Evolutionary conservation across 1,284 basidiomycete species (phyloP), one percentile per base, ranked within the genome.

Genomic region (Chiua sp.): DNA sequence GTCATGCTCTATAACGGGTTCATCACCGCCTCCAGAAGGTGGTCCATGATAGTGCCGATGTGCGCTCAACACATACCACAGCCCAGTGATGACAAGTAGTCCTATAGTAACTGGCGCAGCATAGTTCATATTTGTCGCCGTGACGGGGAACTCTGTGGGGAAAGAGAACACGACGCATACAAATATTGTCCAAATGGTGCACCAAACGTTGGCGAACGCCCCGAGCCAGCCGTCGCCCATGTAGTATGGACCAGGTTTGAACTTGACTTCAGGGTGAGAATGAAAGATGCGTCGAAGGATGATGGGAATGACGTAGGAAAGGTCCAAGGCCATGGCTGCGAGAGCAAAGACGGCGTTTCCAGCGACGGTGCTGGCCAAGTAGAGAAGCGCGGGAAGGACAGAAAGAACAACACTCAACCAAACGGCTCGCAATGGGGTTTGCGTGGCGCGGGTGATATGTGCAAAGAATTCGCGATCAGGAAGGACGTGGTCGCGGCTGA

Each of bases 221-320:
- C 90, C 92, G 23, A 94, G 72, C 60, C 80, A 66, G 0, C 92
- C 92, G 55, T 86, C 79, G 26, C 93, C 93, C 81, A 95, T 87
- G 72, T 87, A 91, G 78, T 94, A 96, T 22, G 94, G 94, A n/a
- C 94, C 94, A 1, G 93, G 93, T 72, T 88, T 88, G 81, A 93
- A 95, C 66, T 79, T 79, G 42, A 96, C 90, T 54, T 96, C 94
- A 0, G 94, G 93, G 70, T 96, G 94, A 63, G 90, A 82, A 59
- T 83, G 80, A 75, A 84, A 94, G 59, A 90, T 76, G 59, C 93
- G 82, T 42, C 92, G 85, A 71, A 88, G 77, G 71, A 86, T 80
- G 68, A 92, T 90, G 2, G 91, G 90, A 60, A 92, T 88, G 61
- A 91, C 83, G 68, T 93, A 93, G 65, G 86, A 89, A 51, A 87